A percentile compares a stretch with the other conserved stretches of the same genome.
These are phyloP conservation scores for Geotrichum cucujoidarum DNA, from an alignment of 1,139 yeast species.

Conservation along the genomic window DNA sequence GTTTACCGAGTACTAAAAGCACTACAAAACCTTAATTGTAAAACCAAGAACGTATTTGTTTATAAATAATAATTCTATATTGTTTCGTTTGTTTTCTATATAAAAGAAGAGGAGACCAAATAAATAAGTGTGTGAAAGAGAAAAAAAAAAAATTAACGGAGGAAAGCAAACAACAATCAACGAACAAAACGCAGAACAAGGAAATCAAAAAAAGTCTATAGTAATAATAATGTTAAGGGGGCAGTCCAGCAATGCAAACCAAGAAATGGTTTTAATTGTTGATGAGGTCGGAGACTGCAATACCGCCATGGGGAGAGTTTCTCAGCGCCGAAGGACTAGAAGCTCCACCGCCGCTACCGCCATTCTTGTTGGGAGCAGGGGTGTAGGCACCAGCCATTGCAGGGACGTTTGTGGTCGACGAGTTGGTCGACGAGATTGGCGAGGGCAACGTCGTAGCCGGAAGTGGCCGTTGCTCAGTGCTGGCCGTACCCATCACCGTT, in stretches of 20 bases:
- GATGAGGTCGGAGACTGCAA: conserved; percentile 25
- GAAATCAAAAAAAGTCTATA: neutral
- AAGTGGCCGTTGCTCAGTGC: no score
- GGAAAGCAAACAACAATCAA: neutral
- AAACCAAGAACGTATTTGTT: no score
- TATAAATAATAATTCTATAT: no score
- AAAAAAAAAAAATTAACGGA: neutral
- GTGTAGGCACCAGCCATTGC: conserved; percentile 6
- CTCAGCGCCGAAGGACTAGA: conserved; percentile 10
- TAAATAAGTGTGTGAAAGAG: no score
- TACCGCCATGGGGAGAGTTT: conserved; percentile 14
- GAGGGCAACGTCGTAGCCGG: neutral
- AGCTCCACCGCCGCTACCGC: conserved; percentile 10
- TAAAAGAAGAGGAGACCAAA: no score
- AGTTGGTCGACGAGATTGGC: conserved; percentile 3
- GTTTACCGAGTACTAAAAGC: no score
- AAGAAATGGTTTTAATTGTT: conserved; percentile 2
- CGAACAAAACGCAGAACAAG: neutral
- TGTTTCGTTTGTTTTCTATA: no score
- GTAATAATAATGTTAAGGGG: neutral
- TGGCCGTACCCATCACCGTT: conserved; percentile 7
- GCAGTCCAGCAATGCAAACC: neutral
- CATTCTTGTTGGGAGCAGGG: neutral
- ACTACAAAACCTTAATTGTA: no score
- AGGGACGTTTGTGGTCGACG: conserved; percentile 9